Evolutionary conservation across 1,139 yeast genomes (phyloP), one percentile per base, ranked within the genome.

Genomic region (Nakaseomyces nivariensis): DNA sequence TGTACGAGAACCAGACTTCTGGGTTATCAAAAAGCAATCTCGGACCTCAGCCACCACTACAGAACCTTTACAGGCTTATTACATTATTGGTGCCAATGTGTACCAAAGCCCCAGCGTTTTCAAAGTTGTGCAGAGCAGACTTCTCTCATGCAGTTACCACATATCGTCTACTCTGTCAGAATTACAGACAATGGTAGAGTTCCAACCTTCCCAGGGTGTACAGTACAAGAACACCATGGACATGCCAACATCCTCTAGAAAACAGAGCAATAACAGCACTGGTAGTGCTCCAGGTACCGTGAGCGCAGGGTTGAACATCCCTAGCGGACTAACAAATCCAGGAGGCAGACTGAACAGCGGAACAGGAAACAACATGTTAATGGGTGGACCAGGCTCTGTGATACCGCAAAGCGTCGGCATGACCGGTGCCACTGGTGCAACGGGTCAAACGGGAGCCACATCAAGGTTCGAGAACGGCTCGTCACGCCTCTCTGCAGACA

Each of bases 61-160:
- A 0, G 71, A 75, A 41, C 75, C 81, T 1, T 61, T 87, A 10
- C 75, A 82, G 5, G 94, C 88, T 58, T 92, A 85, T 68, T 90
- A 87, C 66, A 82, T 90, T 43, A 80, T 89, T 38, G 96, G 96
- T 4, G 95, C 96, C 27, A 89, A 88, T 60, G 85, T 92, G 4
- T 92, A 90, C 69, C 94, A 87, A 78, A 85, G 97, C 0, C 97
- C 97, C 0, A 65, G 75, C 4, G 72, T 79, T 1, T 75, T 76
- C 56, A 73, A 79, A 13, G 72, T 82, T 4, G 68, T 82, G 2
- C 73, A 79, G 13, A 78, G 82, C 47, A 67, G 89, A 48, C 60
- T 82, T 48, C 66, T 78, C 52, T 58, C 66, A 6, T 56, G 66
- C 4, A 60, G 56, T 42, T 56, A 54, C 42, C 64, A 62, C 48